phyloP scores from a whole-genome alignment of 805 yeast species.

The Ogataea glucozyma region DNA sequence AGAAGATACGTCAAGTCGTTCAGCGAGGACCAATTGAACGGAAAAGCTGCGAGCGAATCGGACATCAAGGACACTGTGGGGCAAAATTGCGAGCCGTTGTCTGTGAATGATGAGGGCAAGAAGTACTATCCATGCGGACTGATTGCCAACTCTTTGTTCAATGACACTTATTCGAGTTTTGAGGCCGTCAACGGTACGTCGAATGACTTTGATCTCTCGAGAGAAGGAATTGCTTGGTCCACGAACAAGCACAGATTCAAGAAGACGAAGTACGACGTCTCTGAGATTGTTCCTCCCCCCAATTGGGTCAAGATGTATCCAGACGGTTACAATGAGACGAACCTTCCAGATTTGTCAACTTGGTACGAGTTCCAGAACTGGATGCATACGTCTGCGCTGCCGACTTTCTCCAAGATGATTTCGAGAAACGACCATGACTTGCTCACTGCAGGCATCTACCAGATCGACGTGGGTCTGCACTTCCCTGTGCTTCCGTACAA shows the following conservation, averaged over 20 bases:
- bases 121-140: conserved; percentile 79
- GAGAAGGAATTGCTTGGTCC: conserved; percentile 69
- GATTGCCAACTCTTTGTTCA: conserved; percentile 77
- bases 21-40: conserved; percentile 79
- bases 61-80: conserved; percentile 54
- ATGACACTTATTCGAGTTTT: conserved; percentile 66
- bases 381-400: conserved; percentile 82
- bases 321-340: conserved; percentile 67
- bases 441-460: conserved; percentile 59
- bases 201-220: conserved; percentile 45
- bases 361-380: conserved; percentile 80
- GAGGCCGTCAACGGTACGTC: conserved; percentile 43
- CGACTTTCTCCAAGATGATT: conserved; percentile 65
- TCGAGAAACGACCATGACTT: conserved; percentile 60
- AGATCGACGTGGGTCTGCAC: conserved; percentile 66
- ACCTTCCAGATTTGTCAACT: conserved; percentile 64
- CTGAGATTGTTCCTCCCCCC: conserved; percentile 78
- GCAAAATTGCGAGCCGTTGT: conserved; percentile 68
- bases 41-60: conserved; percentile 57
- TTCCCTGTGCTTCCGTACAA: conserved; percentile 74
- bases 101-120: conserved; percentile 46
- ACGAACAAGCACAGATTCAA: conserved; percentile 64
- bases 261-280: conserved; percentile 58
- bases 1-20: conserved; percentile 88
- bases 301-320: conserved; percentile 75